Evolutionary conservation across 2,329 filamentous ascomycete genomes (phyloP).

Genomic region (Alternaria sp.): DNA sequence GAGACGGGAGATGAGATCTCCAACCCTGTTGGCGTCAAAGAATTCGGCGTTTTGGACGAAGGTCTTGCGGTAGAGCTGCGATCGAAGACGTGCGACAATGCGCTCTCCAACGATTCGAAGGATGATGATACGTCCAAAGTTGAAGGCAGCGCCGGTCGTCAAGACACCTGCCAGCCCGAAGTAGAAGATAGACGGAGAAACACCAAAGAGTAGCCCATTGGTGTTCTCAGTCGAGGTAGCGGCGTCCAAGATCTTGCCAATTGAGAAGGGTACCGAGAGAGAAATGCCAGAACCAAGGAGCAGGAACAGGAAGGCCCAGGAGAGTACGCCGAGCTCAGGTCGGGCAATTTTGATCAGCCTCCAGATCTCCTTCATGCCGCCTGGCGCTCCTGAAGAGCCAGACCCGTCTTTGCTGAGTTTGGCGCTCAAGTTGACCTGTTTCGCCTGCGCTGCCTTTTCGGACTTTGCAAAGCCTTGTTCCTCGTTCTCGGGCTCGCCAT

Average conservation of each 20-base stretch:
- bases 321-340: slow-evolving; percentile 81
- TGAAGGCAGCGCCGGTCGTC: slow-evolving; percentile 83
- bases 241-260: slow-evolving; percentile 92
- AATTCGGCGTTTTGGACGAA: slow-evolving; percentile 99
- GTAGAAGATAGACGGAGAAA: slow-evolving; percentile 89
- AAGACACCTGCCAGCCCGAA: slow-evolving; percentile 75
- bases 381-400: slow-evolving; percentile 52
- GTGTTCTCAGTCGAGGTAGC: slow-evolving; percentile 74
- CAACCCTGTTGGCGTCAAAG: slow-evolving; percentile 96
- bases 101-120: slow-evolving; percentile 93
- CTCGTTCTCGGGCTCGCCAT: slow-evolving; percentile 60
- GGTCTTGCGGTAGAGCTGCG: slow-evolving; percentile 87
- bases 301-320: slow-evolving; percentile 82
- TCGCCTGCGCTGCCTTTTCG: slow-evolving; percentile 84
- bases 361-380: slow-evolving; percentile 76
- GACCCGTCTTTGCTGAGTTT: slow-evolving; percentile 82
- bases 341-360: slow-evolving; percentile 86
- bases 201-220: slow-evolving; percentile 76
- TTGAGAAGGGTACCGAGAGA: slow-evolving; percentile 96
- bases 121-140: slow-evolving; percentile 92
- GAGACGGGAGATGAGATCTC: slow-evolving; percentile 92
- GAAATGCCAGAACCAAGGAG: slow-evolving; percentile 90
- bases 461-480: slow-evolving; percentile 72
- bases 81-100: slow-evolving; percentile 87
- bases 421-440: slow-evolving; percentile 87